Base-by-base conservation (phyloP, 2,329 filamentous ascomycete genomes). In the Pseudogymnoascus sp. region DNA sequence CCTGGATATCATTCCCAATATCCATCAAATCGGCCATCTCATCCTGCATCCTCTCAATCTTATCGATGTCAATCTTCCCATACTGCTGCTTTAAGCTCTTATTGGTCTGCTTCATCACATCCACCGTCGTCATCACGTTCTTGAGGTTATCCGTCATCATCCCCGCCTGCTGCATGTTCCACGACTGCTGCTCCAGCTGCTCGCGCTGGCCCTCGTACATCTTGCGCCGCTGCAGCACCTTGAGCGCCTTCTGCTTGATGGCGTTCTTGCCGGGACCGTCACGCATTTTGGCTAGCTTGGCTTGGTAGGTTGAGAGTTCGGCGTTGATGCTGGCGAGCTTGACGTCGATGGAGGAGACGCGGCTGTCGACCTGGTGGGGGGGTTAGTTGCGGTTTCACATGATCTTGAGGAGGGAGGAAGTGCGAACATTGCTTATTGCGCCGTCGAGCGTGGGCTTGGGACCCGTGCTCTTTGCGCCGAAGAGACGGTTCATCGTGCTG, bases 81-180 rank as follows among this genome's bases (percentile, higher is more conserved):
- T 97, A 97, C 80, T 97, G 93, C 75, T 91, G 90, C 73, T 87
- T 87, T 66, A 99, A 83, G 71, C 91, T 88, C 78, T 96, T 96
- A 71, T 94, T 96, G 23, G 93, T 97, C 1, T 89, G 92, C 83
- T 97, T 95, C 85, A 99, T 93, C 10, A 93, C 92, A 74, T 97
- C 93, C 49, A 97, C 92, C 29, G 94, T 97, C 16, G 92, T 95
- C 92, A 97, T 97, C 66, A 94, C 93, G 76, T 97, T 97, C 76
- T 95, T 94, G 61, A 99, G 83, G 73, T 97, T 97, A 78, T 97
- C 93, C 78, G 96, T 92, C 93, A 97, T 97, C 83, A 92, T 95
- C 74, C 90, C 89, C 2, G 93, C 92, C 77, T 97, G 92, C 78
- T 97, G 92, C 92, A 99, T 97, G 78, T 97, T 97, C 92, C 92